phyloP scores from a whole-genome alignment of 179 eudicot species.

The Actinidia arguta region DNA sequence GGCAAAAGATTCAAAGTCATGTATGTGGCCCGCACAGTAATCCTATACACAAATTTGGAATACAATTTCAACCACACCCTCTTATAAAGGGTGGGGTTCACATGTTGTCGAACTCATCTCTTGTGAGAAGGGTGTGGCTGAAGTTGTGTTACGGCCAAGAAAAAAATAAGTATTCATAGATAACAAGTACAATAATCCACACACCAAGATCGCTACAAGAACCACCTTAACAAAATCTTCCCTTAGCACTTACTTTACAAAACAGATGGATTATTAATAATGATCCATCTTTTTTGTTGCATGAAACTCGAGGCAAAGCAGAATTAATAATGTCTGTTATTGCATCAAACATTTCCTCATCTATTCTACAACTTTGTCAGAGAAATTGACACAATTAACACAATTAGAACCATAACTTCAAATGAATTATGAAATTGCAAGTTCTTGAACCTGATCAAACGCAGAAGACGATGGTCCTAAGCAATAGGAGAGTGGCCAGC shows the following conservation, averaged over 20 bases:
- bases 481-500: slow-evolving; percentile 12
- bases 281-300: neutral
- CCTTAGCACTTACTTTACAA: neutral
- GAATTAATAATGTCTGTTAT: neutral
- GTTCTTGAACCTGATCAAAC: neutral
- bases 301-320: neutral
- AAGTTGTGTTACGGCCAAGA: neutral
- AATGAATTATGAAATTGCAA: neutral
- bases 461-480: neutral
- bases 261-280: neutral
- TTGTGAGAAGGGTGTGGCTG: too few species aligned
- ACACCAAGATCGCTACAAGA: neutral
- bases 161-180: neutral
- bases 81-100: too few species aligned
- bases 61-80: neutral
- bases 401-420: neutral
- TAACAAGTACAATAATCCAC: neutral
- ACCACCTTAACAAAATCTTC: neutral
- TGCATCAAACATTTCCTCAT: neutral
- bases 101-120: too few species aligned
- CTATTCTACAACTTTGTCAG: neutral
- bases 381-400: neutral
- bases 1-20: neutral
- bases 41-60: neutral
- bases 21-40: neutral